Conservation (phyloP, 208 protist species). For the Phytomonas sp. region DNA sequence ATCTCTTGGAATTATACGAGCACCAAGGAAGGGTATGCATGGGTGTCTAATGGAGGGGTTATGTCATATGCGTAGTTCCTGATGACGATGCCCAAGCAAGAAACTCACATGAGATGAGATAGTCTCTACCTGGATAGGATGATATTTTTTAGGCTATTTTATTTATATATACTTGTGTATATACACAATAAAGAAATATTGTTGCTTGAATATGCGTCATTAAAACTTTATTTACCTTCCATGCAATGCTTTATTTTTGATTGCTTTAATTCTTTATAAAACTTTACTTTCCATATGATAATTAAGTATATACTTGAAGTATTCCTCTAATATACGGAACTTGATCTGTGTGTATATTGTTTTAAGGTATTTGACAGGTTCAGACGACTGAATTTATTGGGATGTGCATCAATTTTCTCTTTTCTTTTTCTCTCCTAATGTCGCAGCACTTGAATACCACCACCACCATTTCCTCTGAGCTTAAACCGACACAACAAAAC, state of each 20-base stretch:
- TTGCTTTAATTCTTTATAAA: slow-evolving; percentile 1
- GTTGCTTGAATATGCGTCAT: background rate
- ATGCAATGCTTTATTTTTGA: slow-evolving; percentile 7
- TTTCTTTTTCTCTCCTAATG: slow-evolving; percentile 11
- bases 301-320: too few species aligned
- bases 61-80: background rate
- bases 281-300: background rate
- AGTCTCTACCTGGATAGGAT: background rate
- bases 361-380: background rate
- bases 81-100: background rate
- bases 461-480: background rate
- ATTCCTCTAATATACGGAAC: too few species aligned
- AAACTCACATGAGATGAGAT: background rate
- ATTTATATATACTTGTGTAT: background rate
- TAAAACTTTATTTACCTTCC: slow-evolving; percentile 4
- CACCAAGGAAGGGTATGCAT: background rate
- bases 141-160: background rate
- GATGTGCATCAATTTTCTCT: slow-evolving; percentile 5
- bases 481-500: background rate
- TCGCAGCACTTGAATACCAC: background rate
- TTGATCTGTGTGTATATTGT: background rate
- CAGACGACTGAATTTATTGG: background rate
- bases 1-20: background rate
- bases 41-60: background rate
- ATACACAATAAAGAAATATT: background rate